Conservation (phyloP, 352 stramenopile genomes). For the Phytophthora hybrid region DNA sequence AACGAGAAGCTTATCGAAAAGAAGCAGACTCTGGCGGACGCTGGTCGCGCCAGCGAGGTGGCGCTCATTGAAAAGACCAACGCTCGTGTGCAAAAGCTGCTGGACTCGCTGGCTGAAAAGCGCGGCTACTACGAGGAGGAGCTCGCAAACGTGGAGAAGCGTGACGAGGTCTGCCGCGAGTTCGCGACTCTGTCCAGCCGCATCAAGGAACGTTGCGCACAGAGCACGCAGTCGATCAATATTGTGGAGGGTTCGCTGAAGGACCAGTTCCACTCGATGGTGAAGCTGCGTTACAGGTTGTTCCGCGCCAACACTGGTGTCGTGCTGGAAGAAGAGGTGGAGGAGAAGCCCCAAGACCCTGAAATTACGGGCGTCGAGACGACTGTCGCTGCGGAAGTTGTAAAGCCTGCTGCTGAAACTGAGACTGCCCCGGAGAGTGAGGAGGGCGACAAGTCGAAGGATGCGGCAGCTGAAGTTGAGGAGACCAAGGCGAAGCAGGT, state of each 20-base stretch:
- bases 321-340: conserved; percentile 47
- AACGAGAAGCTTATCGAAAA: conserved; percentile 89
- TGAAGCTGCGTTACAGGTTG: conserved; percentile 68
- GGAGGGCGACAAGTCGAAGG: conserved; percentile 39
- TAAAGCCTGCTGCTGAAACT: conserved; percentile 22
- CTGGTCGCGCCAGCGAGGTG: conserved; percentile 65
- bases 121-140: conserved; percentile 79
- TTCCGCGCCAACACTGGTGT: conserved; percentile 71
- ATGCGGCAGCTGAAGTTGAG: conserved; percentile 18
- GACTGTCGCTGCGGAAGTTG: conserved; percentile 19
- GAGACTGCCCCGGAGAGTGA: conserved; percentile 38
- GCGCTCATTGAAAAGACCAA: conserved; percentile 80
- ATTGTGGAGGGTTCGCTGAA: conserved; percentile 74
- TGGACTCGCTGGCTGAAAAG: conserved; percentile 79
- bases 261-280: conserved; percentile 86
- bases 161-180: conserved; percentile 77
- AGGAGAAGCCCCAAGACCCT: conserved; percentile 45
- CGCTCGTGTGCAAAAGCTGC: conserved; percentile 68
- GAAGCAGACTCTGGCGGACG: conserved; percentile 70
- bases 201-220: conserved; percentile 80
- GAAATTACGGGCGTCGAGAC: conserved; percentile 45
- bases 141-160: conserved; percentile 77
- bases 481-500: conserved; percentile 28
- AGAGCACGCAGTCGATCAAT: conserved; percentile 85
- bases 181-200: conserved; percentile 78